phyloP scores from a whole-genome alignment of 257 asterid genomes.

The Prunella vulgaris region DNA sequence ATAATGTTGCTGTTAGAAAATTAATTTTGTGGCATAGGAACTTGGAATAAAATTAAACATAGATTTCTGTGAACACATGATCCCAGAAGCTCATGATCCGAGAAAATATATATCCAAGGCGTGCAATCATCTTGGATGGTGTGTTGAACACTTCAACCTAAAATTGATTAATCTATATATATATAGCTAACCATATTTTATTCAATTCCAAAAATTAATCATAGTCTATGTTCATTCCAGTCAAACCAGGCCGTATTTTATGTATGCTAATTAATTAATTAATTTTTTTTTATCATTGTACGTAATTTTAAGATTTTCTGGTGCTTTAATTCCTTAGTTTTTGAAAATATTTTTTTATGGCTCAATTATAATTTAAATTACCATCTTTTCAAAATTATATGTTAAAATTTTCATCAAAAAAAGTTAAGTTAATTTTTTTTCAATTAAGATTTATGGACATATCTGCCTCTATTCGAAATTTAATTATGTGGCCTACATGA shows the following conservation, averaged over 20 bases:
- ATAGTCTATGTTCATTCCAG: background rate
- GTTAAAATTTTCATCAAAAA: too few species aligned
- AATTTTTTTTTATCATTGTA: background rate
- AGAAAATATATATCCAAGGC: constrained; percentile 23
- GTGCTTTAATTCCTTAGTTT: background rate
- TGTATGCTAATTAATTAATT: background rate
- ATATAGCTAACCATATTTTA: background rate
- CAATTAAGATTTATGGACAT: too few species aligned
- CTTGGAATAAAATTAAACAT: constrained; percentile 14
- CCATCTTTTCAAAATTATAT: too few species aligned
- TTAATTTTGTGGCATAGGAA: constrained; percentile 18
- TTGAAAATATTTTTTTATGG: background rate
- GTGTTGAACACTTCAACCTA: background rate
- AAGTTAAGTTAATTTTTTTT: too few species aligned
- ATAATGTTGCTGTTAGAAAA: background rate
- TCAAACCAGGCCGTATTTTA: background rate
- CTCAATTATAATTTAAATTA: too few species aligned
- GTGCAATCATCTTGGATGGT: constrained; percentile 15
- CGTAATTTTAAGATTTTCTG: constrained; percentile 3
- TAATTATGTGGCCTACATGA: too few species aligned
- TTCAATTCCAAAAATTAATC: background rate
- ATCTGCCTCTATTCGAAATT: too few species aligned
- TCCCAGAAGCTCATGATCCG: constrained; percentile 41
- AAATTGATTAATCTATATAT: constrained; percentile 2
- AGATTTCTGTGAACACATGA: constrained; percentile 29